These are phyloP conservation scores for Vinca minor DNA, from an alignment of 257 asterid species.

Conservation along the genomic window DNA sequence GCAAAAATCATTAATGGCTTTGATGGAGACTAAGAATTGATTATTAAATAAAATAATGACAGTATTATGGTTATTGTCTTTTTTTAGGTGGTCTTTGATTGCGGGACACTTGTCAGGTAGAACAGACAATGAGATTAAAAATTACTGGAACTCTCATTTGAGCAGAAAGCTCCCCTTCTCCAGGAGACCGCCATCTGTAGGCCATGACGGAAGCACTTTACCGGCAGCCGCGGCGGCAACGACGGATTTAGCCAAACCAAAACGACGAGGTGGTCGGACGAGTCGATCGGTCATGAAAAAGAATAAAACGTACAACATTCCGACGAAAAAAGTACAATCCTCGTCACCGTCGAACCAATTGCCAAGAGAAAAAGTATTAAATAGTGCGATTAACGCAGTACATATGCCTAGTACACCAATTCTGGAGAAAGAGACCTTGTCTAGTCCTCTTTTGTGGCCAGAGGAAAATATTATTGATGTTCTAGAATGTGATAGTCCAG, in stretches of 20 bases:
- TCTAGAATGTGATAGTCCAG: no score
- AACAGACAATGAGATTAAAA: constrained; percentile 93
- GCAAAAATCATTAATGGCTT: no score
- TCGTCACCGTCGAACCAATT: no score
- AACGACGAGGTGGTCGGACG: constrained; percentile 19
- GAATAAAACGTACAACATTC: constrained; percentile 7
- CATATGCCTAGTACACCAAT: no score
- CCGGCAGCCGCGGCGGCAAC: constrained; percentile 7
- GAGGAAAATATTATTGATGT: no score
- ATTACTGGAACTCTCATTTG: constrained; percentile 84
- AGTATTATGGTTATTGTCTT: background rate
- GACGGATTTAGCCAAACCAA: constrained; percentile 17
- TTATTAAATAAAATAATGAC: background rate
- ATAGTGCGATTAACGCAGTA: no score
- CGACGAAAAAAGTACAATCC: background rate
- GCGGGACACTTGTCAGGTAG: constrained; percentile 77
- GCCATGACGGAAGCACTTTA: constrained; percentile 1
- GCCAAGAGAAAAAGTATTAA: no score
- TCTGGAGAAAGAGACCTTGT: constrained; percentile 30
- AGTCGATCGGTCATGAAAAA: constrained; percentile 20
- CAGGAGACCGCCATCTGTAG: constrained; percentile 17
- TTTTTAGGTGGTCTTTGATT: constrained; percentile 77
- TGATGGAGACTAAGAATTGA: no score
- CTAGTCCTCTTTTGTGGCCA: constrained; percentile 1
- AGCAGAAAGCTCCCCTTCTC: constrained; percentile 44